Evolutionary conservation across 768 basidiomycete genomes (phyloP).

Genomic region (Dioszegia aurantiaca): DNA sequence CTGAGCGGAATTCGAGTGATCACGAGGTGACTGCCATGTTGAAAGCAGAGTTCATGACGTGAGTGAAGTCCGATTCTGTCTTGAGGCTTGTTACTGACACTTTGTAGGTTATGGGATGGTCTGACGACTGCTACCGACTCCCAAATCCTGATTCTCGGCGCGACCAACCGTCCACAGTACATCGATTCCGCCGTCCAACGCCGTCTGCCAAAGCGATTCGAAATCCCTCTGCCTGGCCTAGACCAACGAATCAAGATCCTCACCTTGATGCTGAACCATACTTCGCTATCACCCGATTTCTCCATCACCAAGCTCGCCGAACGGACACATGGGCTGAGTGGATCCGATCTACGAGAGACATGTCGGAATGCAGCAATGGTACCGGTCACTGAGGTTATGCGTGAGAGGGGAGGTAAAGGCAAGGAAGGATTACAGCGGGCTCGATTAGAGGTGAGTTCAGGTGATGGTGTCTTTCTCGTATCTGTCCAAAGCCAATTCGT

Average conservation of each 20-base stretch:
- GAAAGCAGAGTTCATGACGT: slow-evolving; percentile 67
- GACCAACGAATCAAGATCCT: slow-evolving; percentile 83
- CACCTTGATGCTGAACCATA: slow-evolving; percentile 76
- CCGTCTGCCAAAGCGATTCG: slow-evolving; percentile 95
- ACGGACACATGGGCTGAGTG: slow-evolving; percentile 71
- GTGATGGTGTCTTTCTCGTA: no score
- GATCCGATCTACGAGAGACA: slow-evolving; percentile 85
- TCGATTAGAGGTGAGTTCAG: slow-evolving; percentile 57
- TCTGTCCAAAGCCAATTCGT: no score
- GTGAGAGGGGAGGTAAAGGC: slow-evolving; percentile 44
- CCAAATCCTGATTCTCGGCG: slow-evolving; percentile 84
- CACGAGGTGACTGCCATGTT: slow-evolving; percentile 99
- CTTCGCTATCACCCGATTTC: slow-evolving; percentile 65
- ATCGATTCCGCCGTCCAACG: slow-evolving; percentile 53
- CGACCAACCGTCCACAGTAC: slow-evolving; percentile 91
- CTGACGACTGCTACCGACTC: slow-evolving; percentile 69
- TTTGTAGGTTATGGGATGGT: slow-evolving; percentile 85
- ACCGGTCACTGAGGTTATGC: slow-evolving; percentile 57
- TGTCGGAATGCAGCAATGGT: slow-evolving; percentile 93
- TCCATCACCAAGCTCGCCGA: slow-evolving; percentile 64
- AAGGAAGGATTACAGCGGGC: slow-evolving; percentile 58
- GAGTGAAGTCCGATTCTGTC: slow-evolving; percentile 16
- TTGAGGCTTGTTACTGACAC: not conserved
- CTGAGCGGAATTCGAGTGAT: slow-evolving; percentile 80
- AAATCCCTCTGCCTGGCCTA: slow-evolving; percentile 71